phyloP scores from a whole-genome alignment of 2,329 filamentous ascomycete species.

The Ascosphaera aggregata region DNA sequence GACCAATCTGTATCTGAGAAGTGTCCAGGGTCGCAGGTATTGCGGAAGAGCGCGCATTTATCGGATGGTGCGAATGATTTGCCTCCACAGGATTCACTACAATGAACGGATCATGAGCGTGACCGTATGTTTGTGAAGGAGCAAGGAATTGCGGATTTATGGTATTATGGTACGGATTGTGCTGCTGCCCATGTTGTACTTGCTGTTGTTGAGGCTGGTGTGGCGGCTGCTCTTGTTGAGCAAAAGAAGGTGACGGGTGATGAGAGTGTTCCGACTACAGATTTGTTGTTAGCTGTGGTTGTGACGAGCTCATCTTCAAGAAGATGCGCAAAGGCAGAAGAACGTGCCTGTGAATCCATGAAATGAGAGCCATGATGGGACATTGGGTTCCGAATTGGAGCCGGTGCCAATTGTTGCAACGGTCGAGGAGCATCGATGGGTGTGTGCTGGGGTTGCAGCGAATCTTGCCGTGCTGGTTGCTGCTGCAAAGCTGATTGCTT shows the following conservation, averaged over 20 bases:
- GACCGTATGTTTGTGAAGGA: not conserved
- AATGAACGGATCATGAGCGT: slow-evolving; percentile 2
- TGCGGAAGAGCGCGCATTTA: not conserved
- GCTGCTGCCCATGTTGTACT: not conserved
- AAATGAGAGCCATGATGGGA: not conserved
- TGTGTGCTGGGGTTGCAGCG: not conserved
- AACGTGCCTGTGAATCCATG: not conserved
- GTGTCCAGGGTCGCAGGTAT: not conserved
- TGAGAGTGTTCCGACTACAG: slow-evolving; percentile 10
- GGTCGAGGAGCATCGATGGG: not conserved
- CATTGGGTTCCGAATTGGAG: not conserved
- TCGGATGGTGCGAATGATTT: not conserved
- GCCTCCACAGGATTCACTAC: slow-evolving; percentile 6
- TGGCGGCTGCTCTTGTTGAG: slow-evolving; percentile 10
- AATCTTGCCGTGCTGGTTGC: not conserved
- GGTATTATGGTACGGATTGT: not conserved
- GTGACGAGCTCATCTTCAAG: not conserved
- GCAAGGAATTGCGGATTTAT: not conserved
- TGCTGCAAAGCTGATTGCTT: not conserved
- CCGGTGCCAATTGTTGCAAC: not conserved
- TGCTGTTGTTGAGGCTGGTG: slow-evolving; percentile 1
- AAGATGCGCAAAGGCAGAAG: not conserved
- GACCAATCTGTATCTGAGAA: not conserved
- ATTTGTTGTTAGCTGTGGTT: not conserved
- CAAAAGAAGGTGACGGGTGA: slow-evolving; percentile 11